phyloP scores from a whole-genome alignment of 306 rosid genomes.

The Cajanus cajan region DNA sequence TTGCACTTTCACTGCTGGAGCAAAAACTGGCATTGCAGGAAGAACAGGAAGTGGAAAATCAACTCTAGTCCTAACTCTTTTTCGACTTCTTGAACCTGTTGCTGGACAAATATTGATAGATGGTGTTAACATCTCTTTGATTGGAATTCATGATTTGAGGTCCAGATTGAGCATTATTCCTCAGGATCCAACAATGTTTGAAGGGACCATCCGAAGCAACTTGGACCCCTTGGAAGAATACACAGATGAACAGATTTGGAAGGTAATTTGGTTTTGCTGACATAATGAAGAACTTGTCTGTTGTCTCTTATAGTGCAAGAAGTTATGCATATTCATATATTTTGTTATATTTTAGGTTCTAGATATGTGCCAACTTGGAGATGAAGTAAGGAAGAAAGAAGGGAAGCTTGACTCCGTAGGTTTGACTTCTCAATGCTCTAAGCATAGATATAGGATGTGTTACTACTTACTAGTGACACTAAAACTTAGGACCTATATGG shows the following conservation, averaged over 20 bases:
- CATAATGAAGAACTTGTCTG: neutral
- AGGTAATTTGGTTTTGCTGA: neutral
- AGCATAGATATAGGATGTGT: constrained; percentile 21
- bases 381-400: constrained; percentile 8
- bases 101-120: constrained; percentile 55
- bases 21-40: constrained; percentile 8
- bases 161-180: neutral
- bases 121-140: neutral
- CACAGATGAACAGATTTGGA: constrained; percentile 12
- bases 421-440: neutral
- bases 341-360: neutral
- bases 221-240: neutral
- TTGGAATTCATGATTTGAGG: constrained; percentile 1
- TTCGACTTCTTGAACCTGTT: constrained; percentile 58
- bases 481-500: no score
- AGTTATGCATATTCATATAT: neutral
- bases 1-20: constrained; percentile 37
- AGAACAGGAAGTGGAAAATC: constrained; percentile 44
- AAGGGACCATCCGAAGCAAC: neutral
- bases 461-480: neutral
- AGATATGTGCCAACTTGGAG: constrained; percentile 14
- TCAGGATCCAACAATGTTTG: neutral
- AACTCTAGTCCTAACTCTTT: constrained; percentile 59
- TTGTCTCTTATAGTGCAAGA: neutral
- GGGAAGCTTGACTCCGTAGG: neutral